Evolutionary conservation across 208 protist species (phyloP).

Genomic region (Trypanosoma scelopori): DNA sequence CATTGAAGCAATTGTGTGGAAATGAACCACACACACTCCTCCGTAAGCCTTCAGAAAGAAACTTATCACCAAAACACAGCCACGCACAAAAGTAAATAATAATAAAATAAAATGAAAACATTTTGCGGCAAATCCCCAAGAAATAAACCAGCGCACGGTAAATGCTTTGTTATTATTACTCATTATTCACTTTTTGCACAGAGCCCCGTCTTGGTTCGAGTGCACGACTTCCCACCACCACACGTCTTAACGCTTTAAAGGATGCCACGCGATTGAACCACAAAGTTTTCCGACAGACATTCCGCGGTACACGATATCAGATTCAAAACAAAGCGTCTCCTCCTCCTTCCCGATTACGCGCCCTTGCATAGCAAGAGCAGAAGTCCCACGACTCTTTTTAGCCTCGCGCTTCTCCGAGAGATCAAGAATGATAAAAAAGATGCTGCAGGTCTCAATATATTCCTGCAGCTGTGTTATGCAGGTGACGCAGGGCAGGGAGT

Average conservation of each 20-base stretch:
- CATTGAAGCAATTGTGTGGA: no score
- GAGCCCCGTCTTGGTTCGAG: no score
- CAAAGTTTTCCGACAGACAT: constrained; percentile 24
- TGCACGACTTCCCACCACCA: not conserved
- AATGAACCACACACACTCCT: no score
- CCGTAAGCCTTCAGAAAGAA: no score
- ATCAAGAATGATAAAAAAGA: constrained; percentile 33
- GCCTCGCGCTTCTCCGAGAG: constrained; percentile 25
- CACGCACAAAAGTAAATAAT: no score
- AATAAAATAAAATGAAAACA: no score
- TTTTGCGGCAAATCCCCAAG: no score
- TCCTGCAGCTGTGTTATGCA: constrained; percentile 32
- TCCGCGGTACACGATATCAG: constrained; percentile 27
- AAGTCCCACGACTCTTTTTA: constrained; percentile 27
- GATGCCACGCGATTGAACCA: constrained; percentile 21
- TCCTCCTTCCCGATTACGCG: constrained; percentile 28
- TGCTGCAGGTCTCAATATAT: constrained; percentile 31
- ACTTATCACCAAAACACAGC: no score
- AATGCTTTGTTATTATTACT: no score
- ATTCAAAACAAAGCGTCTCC: constrained; percentile 13
- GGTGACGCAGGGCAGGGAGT: constrained; percentile 14
- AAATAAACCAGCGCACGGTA: no score
- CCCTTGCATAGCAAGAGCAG: constrained; percentile 20
- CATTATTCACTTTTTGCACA: no score
- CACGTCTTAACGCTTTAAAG: not conserved